Percentiles rank a stretch among this genome's conserved stretches.
phyloP scores from a whole-genome alignment of 1,139 yeast species.

The Kodamaea fungicola region DNA sequence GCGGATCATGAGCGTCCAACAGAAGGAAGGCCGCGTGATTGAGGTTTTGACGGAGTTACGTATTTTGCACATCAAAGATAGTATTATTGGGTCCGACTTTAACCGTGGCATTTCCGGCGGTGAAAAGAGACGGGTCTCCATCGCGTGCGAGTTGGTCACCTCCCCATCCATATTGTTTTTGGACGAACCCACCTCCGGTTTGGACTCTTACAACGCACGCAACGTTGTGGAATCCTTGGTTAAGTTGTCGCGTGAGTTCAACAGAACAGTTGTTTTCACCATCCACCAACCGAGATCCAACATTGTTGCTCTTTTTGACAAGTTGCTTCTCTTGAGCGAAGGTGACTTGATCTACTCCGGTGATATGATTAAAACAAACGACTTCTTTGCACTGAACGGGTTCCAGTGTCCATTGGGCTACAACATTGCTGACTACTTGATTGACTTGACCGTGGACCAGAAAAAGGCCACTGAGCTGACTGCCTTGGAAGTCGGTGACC shows the following conservation, averaged over 20 bases:
- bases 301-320: conserved; percentile 86
- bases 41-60: conserved; percentile 86
- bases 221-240: conserved; percentile 86
- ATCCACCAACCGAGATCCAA: conserved; percentile 98
- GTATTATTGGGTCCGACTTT: conserved; percentile 84
- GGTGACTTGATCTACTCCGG: conserved; percentile 91
- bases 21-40: conserved; percentile 75
- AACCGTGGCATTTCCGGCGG: conserved; percentile 95
- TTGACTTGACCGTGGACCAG: conserved; percentile 80
- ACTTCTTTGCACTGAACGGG: conserved; percentile 73
- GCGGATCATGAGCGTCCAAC: conserved; percentile 62
- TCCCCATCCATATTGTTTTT: conserved; percentile 77
- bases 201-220: conserved; percentile 89
- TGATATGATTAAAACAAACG: conserved; percentile 64
- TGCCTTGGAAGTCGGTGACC: conserved; percentile 22
- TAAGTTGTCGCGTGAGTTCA: conserved; percentile 71
- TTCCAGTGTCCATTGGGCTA: conserved; percentile 84
- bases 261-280: conserved; percentile 85
- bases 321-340: conserved; percentile 71
- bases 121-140: conserved; percentile 83
- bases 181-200: conserved; percentile 93
- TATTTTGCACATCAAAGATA: conserved; percentile 76
- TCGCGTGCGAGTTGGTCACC: conserved; percentile 86
- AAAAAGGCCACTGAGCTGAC: conserved; percentile 22
- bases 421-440: conserved; percentile 88